Evolutionary conservation across 2,329 filamentous ascomycete species (phyloP), one percentile per base, ranked within the genome.

Genomic region (Fusarium illudens): DNA sequence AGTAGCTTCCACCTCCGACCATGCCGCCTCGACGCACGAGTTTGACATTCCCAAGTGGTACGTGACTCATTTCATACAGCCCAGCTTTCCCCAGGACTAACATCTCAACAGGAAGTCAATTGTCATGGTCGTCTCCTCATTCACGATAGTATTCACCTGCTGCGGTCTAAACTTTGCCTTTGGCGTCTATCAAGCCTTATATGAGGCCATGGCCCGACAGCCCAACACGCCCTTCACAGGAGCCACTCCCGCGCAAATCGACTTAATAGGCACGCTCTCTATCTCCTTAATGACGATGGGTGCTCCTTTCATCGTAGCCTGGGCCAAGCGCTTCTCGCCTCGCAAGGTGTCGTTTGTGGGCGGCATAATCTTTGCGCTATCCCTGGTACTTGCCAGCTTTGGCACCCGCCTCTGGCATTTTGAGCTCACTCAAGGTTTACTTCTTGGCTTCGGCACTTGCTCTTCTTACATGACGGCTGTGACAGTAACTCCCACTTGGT

Each of bases 161-260:
- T 60, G 61, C 22, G 61, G 61, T 4, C 42, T 64, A n/a, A 42
- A 46, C 12, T 64, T 60, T 19, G 61, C 33, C 32, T 64, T 60
- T 29, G 61, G 61, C 12, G 57, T 64, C 19, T 64, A 60, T 10
- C 57, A 64, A 30, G 50, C 42, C n/a, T 30, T 46, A 2, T 64
- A 56, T 27, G 61, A 64, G 30, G 33, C 42, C 3, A 60, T 60
- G 61, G 61, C 51, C 15, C 34, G 10, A 3, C 27, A 56, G 15
- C 44, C 50, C 22, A 32, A 54, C 8, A 58, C 42, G 1, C 62
- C 62, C 2, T 50, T 50, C 48, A 50, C 48, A 3, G 48, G 48
- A 4, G 48, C 48, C 13, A 22, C 17, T 3, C 30, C 48, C 2
- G 30, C 48, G 1, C 48, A 50, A n/a, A 50, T 50, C 29, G 48